Conservation (phyloP, 306 rosid genomes). For the Prunus salicina region DNA sequence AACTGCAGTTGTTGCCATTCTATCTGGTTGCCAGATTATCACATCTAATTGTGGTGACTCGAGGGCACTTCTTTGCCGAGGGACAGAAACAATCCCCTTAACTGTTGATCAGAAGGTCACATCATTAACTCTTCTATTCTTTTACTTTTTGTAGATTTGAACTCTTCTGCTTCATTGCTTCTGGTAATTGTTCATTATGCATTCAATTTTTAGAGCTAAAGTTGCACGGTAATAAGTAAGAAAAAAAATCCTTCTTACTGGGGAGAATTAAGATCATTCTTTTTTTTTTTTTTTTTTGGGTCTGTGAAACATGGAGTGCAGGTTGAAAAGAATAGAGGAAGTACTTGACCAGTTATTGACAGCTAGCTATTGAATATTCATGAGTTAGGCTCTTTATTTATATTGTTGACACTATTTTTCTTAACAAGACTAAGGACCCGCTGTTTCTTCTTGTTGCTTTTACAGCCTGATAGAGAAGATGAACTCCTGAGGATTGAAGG, state of each 20-base stretch:
- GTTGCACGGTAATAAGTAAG: neutral
- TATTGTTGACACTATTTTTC: neutral
- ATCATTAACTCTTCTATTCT: neutral
- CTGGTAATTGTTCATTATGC: neutral
- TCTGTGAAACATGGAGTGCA: neutral
- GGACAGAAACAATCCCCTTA: slow-evolving; percentile 69
- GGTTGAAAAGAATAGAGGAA: neutral
- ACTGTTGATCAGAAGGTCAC: slow-evolving; percentile 90
- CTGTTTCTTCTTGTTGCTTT: slow-evolving; percentile 33
- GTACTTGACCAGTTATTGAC: neutral
- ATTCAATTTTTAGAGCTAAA: neutral
- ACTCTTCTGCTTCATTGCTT: neutral
- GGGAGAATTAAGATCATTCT: neutral
- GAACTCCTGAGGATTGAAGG: slow-evolving; percentile 68
- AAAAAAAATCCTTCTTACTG: neutral
- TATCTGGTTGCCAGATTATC: slow-evolving; percentile 88
- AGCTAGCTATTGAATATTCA: neutral
- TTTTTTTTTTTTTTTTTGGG: too few species aligned
- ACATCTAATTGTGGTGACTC: slow-evolving; percentile 90
- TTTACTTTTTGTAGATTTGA: neutral
- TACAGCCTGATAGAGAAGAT: slow-evolving; percentile 87
- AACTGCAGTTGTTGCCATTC: slow-evolving; percentile 68
- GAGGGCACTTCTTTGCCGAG: slow-evolving; percentile 73
- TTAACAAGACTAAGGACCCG: slow-evolving; percentile 21
- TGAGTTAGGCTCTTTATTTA: neutral